Evolutionary conservation across 2,329 filamentous ascomycete species (phyloP).

Genomic region (Penicillium sp.): DNA sequence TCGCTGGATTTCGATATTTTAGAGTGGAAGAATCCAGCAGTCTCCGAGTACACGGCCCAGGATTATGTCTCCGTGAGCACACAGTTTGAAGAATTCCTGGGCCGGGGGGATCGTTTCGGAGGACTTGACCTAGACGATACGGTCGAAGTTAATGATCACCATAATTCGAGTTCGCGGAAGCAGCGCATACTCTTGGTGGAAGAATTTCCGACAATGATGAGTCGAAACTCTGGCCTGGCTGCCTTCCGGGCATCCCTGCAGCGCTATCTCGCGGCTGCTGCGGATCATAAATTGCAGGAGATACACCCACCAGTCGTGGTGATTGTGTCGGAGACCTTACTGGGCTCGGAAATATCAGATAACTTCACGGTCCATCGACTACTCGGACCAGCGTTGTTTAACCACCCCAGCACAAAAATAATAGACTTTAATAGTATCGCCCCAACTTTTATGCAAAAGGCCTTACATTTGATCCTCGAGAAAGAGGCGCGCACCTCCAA

Average conservation of each 20-base stretch:
- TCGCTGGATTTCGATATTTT: constrained; percentile 75
- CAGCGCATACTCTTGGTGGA: constrained; percentile 69
- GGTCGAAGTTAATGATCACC: constrained; percentile 1
- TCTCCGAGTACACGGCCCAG: constrained; percentile 58
- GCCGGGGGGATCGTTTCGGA: constrained; percentile 75
- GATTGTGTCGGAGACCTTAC: constrained; percentile 84
- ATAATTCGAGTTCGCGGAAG: constrained; percentile 27
- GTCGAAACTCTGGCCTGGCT: constrained; percentile 62
- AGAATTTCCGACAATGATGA: constrained; percentile 77
- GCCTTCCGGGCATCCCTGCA: constrained; percentile 75
- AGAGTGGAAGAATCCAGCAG: constrained; percentile 86
- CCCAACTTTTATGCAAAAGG: constrained; percentile 79
- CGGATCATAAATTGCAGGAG: constrained; percentile 49
- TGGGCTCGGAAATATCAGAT: constrained; percentile 81
- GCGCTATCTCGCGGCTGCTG: constrained; percentile 70
- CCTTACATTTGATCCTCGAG: constrained; percentile 74
- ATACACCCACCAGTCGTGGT: constrained; percentile 74
- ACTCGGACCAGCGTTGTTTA: constrained; percentile 79
- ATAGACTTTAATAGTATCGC: constrained; percentile 95
- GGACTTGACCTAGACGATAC: constrained; percentile 57
- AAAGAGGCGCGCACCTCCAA: constrained; percentile 83
- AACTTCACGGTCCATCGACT: constrained; percentile 91
- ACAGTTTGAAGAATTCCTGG: constrained; percentile 91
- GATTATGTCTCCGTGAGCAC: constrained; percentile 69
- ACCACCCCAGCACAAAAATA: constrained; percentile 72